These are phyloP conservation scores for Talaromyces thailandensis DNA, from an alignment of 495 filamentous ascomycete genomes.

Conservation along the genomic window DNA sequence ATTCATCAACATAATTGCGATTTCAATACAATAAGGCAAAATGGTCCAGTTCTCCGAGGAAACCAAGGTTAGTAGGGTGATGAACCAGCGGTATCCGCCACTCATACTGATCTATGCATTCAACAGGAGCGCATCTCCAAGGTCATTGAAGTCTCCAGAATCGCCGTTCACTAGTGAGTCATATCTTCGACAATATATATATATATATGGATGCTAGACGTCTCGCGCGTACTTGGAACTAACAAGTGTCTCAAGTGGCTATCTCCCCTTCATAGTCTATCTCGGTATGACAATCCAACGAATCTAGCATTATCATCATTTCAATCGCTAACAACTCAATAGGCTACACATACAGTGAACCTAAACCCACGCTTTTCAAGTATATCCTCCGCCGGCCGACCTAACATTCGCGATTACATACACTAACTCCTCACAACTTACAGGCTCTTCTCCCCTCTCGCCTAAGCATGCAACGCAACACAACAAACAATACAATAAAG, in stretches of 20 bases:
- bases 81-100: background rate
- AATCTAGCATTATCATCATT: background rate
- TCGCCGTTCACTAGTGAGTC: constrained; percentile 90
- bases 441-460: constrained; percentile 68
- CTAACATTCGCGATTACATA: background rate
- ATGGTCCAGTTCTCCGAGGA: constrained; percentile 94
- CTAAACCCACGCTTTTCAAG: constrained; percentile 88
- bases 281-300: constrained; percentile 57
- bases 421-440: constrained; percentile 2
- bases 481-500: background rate
- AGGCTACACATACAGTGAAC: constrained; percentile 93
- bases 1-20: background rate
- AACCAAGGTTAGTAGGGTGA: constrained; percentile 64
- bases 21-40: constrained; percentile 14
- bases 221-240: constrained; percentile 14
- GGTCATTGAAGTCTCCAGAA: constrained; percentile 85
- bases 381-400: constrained; percentile 28
- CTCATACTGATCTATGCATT: background rate
- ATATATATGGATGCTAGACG: background rate
- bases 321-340: constrained; percentile 9
- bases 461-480: constrained; percentile 16
- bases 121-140: constrained; percentile 88
- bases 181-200: background rate
- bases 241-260: constrained; percentile 57
- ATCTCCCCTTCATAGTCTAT: constrained; percentile 93